These are phyloP conservation scores for Acidiella bohemica DNA, from an alignment of 495 filamentous ascomycete species.

Conservation along the genomic window DNA sequence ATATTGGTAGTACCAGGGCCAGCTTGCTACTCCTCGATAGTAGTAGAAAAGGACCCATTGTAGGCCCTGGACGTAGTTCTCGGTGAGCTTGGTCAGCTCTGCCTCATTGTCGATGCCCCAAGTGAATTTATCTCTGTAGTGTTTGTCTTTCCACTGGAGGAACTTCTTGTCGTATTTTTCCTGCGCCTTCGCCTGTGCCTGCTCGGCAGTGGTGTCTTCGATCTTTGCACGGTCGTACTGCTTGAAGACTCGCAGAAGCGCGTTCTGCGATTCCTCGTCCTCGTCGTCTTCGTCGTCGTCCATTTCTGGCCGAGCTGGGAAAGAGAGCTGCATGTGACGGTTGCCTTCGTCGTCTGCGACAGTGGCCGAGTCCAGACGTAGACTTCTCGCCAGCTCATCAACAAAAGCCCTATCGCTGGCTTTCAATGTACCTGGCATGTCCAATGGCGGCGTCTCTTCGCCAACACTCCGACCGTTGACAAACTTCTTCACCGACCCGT, in stretches of 20 bases:
- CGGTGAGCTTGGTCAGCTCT: slow-evolving; percentile 68
- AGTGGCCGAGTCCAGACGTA: slow-evolving; percentile 71
- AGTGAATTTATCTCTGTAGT: slow-evolving; percentile 80
- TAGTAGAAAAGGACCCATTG: slow-evolving; percentile 99
- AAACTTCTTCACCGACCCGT: slow-evolving; percentile 69
- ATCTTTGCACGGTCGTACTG: slow-evolving; percentile 82
- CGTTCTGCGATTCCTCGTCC: slow-evolving; percentile 76
- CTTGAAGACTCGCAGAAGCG: slow-evolving; percentile 68
- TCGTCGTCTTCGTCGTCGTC: slow-evolving; percentile 48
- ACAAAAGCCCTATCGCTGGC: slow-evolving; percentile 87
- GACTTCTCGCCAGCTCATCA: slow-evolving; percentile 68
- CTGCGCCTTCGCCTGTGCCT: slow-evolving; percentile 62
- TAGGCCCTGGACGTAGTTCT: slow-evolving; percentile 95
- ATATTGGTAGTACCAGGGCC: slow-evolving; percentile 96
- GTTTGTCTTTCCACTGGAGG: slow-evolving; percentile 78
- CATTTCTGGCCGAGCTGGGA: slow-evolving; percentile 43
- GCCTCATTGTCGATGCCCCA: slow-evolving; percentile 76
- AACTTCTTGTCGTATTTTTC: slow-evolving; percentile 79
- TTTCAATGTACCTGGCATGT: slow-evolving; percentile 60
- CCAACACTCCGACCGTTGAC: slow-evolving; percentile 45
- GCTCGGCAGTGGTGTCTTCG: slow-evolving; percentile 63
- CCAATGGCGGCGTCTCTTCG: slow-evolving; percentile 38
- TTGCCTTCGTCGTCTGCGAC: slow-evolving; percentile 64
- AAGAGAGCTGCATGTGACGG: slow-evolving; percentile 61
- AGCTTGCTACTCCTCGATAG: slow-evolving; percentile 89